Base-by-base conservation (phyloP, 352 stramenopile species). In the Stramenopiles sp. region DNA sequence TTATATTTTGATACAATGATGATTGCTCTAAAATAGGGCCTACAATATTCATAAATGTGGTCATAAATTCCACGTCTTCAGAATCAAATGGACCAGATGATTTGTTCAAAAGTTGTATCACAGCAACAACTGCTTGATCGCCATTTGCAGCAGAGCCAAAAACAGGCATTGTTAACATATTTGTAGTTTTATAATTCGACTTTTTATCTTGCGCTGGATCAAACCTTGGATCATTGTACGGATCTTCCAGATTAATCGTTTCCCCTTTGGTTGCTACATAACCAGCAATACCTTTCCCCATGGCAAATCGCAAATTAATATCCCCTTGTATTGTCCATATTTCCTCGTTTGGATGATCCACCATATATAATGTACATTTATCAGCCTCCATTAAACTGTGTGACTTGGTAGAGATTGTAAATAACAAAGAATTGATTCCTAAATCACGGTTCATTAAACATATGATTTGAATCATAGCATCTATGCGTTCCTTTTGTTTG, bases 331-430 rank as follows among this genome's bases (percentile, higher is more conserved):
- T 82, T 38, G 90, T 92, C 91, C 91, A 93, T 1, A 97, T 86
- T 80, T 96, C 90, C 76, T 89, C 90, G 77, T 91, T 93, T 74
- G 85, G 83, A 30, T 91, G 87, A 80, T 97, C 90, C 23, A 95
- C 83, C 73, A 97, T 92, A 83, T 95, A 97, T 0, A 97, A 84
- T 29, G 91, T 94, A 77, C 90, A 94, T 1, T 91, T 88, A 80
- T 97, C 92, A n/a, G 80, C 80, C 78, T 93, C 87, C 7, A 96
- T 86, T 65, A 96, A 86, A 33, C 83, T 84, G 74, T 92, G 90
- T 13, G 94, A 88, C 31, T 92, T 87, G 20, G 87, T 89, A 29
- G 91, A 94, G 79, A 96, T 93, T 1, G 90, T 93, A 78, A 94
- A 94, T 86, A 95, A 93, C 23, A 95, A 81, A 30, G 88, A 90